These are phyloP conservation scores for Neophaeococcomyces aloes DNA, from an alignment of 2,329 filamentous ascomycete species.

Conservation along the genomic window DNA sequence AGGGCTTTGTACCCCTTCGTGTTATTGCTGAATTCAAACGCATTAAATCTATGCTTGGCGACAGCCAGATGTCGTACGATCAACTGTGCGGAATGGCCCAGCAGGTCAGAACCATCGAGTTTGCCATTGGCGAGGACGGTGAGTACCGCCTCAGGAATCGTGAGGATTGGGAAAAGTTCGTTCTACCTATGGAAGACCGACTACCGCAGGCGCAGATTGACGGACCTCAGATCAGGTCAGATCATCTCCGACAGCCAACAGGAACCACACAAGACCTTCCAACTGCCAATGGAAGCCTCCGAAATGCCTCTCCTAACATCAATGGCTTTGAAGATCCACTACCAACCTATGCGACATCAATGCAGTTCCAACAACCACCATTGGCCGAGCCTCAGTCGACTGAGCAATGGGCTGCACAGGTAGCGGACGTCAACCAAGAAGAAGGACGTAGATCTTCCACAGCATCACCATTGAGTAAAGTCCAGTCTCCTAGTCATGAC, in stretches of 20 bases:
- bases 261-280: constrained; percentile 4
- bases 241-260: constrained; percentile 1
- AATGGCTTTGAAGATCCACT: constrained; percentile 21
- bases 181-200: constrained; percentile 61
- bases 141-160: constrained; percentile 66
- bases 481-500: constrained; percentile 7
- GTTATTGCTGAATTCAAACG: constrained; percentile 82
- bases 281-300: constrained; percentile 30
- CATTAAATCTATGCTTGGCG: constrained; percentile 60
- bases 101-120: constrained; percentile 62
- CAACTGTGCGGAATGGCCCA: constrained; percentile 66
- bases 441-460: constrained; percentile 3
- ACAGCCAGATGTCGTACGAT: constrained; percentile 43
- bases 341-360: background rate
- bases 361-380: background rate
- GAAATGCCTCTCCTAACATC: constrained; percentile 23
- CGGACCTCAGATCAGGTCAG: constrained; percentile 40
- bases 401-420: constrained; percentile 4
- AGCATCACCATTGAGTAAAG: constrained; percentile 5
- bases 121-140: constrained; percentile 63
- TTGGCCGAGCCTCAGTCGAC: constrained; percentile 3
- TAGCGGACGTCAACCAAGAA: background rate
- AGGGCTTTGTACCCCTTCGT: constrained; percentile 75
- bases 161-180: constrained; percentile 69
- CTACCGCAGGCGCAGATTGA: constrained; percentile 63